Evolutionary conservation across 73 alveolate genomes (phyloP), one percentile per base, ranked within the genome.

Genomic region (Paramecium primaurelia): DNA sequence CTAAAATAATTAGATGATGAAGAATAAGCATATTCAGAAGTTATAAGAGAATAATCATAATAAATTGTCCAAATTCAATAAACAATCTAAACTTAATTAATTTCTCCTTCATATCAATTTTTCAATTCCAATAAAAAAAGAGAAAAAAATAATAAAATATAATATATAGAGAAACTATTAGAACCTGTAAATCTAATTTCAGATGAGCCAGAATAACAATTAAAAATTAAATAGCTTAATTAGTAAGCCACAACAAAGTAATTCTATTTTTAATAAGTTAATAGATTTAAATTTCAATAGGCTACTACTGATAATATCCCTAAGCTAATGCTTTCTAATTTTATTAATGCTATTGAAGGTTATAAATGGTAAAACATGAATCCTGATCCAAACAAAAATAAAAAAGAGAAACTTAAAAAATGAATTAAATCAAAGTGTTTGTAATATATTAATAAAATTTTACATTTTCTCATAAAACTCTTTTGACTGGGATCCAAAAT

Each of bases 361-460:
- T 75, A 36, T 75, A 75, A 75, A 38, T 75, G 88, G 88, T 38
- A 75, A 75, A 75, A 75, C 60, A 75, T 75, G 88, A 22, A 38
- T 3, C 88, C 88, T 5, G 88, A 75, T n/a, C 88, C 68, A 22
- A 30, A 9, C 32, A 75, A 75, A 42, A 75, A 75, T 6, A 75
- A 75, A 42, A 75, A 75, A 42, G 58, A 54, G 36, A 54, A 54
- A 54, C 69, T 75, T 2, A 64, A 64, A 64, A 64, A 64, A 26
- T 64, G 84, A 64, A 54, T 54, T 54, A 54, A 16, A 54, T 54
- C 11, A 54, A 54, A 54, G 69, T 54, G 69, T 54, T 54, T 54
- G 32, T 54, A 54, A 54, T 54, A 54, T 54, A 49, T 49, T n/a
- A 49, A 49, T 16, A 7, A 54, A 54, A 54, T 54, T 54, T 18